phyloP scores from a whole-genome alignment of 352 stramenopile species.

The Pythium scleroteichum region DNA sequence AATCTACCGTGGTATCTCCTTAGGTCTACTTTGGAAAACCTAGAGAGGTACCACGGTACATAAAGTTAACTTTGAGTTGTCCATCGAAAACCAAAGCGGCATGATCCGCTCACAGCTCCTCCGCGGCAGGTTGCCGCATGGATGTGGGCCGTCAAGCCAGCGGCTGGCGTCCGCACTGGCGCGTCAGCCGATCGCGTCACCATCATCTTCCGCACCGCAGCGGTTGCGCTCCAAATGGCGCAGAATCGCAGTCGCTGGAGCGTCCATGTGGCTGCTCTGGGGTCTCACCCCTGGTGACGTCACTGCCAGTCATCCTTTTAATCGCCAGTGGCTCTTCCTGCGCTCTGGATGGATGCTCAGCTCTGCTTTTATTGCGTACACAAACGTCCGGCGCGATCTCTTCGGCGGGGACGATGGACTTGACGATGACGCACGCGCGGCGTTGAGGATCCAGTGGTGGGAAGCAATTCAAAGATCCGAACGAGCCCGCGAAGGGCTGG shows the following conservation, averaged over 20 bases:
- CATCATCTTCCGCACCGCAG: not conserved
- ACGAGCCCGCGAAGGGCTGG: not conserved
- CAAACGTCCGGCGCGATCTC: conserved; percentile 21
- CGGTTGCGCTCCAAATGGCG: conserved; percentile 20
- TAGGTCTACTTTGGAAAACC: not conserved
- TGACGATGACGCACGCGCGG: conserved; percentile 1
- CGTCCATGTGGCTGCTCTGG: conserved; percentile 4
- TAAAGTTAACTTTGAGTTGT: not conserved
- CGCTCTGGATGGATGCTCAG: conserved; percentile 35
- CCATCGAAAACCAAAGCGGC: not conserved
- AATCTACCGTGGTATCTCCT: no score
- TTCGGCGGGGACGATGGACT: conserved; percentile 7
- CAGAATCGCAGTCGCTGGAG: conserved; percentile 2
- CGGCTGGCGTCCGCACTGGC: not conserved
- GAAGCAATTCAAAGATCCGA: conserved; percentile 19
- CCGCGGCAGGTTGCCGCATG: not conserved
- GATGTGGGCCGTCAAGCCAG: no score
- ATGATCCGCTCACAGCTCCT: not conserved
- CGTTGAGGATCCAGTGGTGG: conserved; percentile 28
- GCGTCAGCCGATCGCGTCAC: no score
- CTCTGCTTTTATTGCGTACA: conserved; percentile 29
- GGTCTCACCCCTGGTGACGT: not conserved
- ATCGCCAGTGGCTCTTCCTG: conserved; percentile 22
- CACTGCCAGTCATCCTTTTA: conserved; percentile 12
- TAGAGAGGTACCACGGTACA: not conserved